Evolutionary conservation across 371 early-diverging fungal species (phyloP).

Genomic region (Vairimorpha necatrix): DNA sequence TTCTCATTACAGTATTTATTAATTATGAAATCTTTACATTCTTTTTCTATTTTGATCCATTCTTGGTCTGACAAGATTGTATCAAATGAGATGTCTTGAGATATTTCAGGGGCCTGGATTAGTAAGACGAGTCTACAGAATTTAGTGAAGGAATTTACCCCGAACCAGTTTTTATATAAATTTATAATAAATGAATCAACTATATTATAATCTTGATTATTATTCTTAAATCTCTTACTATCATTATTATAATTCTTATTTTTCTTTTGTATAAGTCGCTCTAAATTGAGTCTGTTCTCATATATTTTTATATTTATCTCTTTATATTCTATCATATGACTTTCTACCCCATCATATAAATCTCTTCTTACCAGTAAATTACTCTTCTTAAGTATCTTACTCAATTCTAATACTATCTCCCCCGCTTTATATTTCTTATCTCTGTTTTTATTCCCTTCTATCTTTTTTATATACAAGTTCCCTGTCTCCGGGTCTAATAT

Average conservation of each 20-base stretch:
- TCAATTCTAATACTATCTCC: constrained; percentile 88
- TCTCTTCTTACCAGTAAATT: constrained; percentile 94
- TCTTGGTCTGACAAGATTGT: constrained; percentile 84
- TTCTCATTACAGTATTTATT: constrained; percentile 95
- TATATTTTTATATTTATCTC: constrained; percentile 92
- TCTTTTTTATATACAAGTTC: constrained; percentile 91
- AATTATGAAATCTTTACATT: constrained; percentile 88
- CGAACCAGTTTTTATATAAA: constrained; percentile 87
- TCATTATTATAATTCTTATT: constrained; percentile 74
- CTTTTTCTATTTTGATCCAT: constrained; percentile 91
- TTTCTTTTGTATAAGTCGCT: constrained; percentile 74
- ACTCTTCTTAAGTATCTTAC: constrained; percentile 89
- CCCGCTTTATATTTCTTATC: constrained; percentile 99
- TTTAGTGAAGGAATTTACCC: constrained; percentile 85
- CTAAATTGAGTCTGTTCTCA: constrained; percentile 88
- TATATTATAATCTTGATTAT: constrained; percentile 72
- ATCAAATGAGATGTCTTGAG: constrained; percentile 83
- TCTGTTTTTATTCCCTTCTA: constrained; percentile 89
- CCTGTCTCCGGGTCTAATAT: constrained; percentile 89
- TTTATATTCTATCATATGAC: constrained; percentile 72
- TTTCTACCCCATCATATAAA: constrained; percentile 94
- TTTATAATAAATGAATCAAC: constrained; percentile 35
- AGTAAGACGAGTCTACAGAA: constrained; percentile 91
- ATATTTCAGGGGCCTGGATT: constrained; percentile 83
- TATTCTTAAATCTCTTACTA: no score